These are phyloP conservation scores for Zymoseptoria ardabiliae DNA, from an alignment of 2,329 filamentous ascomycete species.

Conservation along the genomic window DNA sequence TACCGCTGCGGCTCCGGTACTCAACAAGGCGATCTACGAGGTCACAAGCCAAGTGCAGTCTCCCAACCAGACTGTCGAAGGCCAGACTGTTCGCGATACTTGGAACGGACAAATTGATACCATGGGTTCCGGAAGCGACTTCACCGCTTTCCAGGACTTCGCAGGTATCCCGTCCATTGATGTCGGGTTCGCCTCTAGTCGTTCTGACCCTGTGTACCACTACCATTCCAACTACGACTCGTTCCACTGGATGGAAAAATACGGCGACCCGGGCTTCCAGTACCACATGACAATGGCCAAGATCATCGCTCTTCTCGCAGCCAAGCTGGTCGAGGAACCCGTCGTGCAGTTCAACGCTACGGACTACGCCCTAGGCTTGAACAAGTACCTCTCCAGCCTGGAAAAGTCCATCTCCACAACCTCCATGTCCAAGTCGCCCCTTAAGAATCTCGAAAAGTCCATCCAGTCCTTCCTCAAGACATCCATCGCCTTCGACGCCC, in stretches of 20 bases:
- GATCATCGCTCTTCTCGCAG: constrained; percentile 40
- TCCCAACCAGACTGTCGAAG: constrained; percentile 64
- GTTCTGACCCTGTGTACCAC: constrained; percentile 52
- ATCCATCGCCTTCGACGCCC: constrained; percentile 45
- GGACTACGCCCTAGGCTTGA: constrained; percentile 39
- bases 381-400: constrained; percentile 36
- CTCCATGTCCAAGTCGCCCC: constrained; percentile 28
- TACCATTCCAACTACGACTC: constrained; percentile 83
- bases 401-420: constrained; percentile 13
- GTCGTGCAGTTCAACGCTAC: constrained; percentile 41
- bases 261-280: constrained; percentile 57
- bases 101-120: constrained; percentile 52
- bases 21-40: constrained; percentile 66
- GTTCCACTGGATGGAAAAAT: constrained; percentile 75
- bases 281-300: constrained; percentile 49
- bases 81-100: constrained; percentile 60
- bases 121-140: constrained; percentile 47
- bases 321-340: constrained; percentile 41
- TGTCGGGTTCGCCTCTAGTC: constrained; percentile 36
- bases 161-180: constrained; percentile 44
- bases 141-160: constrained; percentile 48
- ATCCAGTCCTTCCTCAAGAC: constrained; percentile 44
- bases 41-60: constrained; percentile 54
- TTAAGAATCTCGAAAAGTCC: constrained; percentile 42
- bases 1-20: constrained; percentile 63